Percentiles rank a stretch among this genome's conserved stretches.
These are phyloP conservation scores for Breynia disticha DNA, from an alignment of 441 rosid genomes.

Conservation along the genomic window DNA sequence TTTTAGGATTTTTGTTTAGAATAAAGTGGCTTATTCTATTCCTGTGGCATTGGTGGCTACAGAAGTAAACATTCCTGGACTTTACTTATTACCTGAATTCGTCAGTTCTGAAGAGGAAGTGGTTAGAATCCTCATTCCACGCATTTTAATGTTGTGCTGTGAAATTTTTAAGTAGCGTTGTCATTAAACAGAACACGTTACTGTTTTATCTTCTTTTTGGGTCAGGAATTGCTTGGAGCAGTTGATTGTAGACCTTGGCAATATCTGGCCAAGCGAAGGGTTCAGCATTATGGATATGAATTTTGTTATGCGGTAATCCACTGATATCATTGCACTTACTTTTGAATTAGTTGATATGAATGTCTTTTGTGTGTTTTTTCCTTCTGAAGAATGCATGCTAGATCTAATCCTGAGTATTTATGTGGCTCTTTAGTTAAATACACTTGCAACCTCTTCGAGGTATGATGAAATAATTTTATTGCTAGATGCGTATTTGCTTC, in stretches of 20 bases:
- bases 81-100: conserved; percentile 53
- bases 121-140: conserved; percentile 27
- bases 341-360: background rate
- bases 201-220: conserved; percentile 6
- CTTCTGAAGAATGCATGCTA: no score
- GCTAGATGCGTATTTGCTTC: no score
- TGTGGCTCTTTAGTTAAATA: no score
- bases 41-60: conserved; percentile 47
- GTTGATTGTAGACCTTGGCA: conserved; percentile 75
- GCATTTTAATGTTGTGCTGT: background rate
- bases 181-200: background rate
- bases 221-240: conserved; percentile 74
- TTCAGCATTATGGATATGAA: conserved; percentile 93
- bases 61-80: conserved; percentile 75
- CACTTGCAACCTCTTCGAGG: no score
- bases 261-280: conserved; percentile 70
- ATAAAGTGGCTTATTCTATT: conserved; percentile 32
- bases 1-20: conserved; percentile 11
- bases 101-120: conserved; percentile 53
- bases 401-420: no score
- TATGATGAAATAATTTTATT: no score
- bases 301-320: conserved; percentile 56
- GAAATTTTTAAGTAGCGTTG: background rate
- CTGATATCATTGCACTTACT: background rate
- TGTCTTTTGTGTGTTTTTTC: background rate